phyloP scores from a whole-genome alignment of 805 yeast species.

The Wickerhamomyces rabaulensis region DNA sequence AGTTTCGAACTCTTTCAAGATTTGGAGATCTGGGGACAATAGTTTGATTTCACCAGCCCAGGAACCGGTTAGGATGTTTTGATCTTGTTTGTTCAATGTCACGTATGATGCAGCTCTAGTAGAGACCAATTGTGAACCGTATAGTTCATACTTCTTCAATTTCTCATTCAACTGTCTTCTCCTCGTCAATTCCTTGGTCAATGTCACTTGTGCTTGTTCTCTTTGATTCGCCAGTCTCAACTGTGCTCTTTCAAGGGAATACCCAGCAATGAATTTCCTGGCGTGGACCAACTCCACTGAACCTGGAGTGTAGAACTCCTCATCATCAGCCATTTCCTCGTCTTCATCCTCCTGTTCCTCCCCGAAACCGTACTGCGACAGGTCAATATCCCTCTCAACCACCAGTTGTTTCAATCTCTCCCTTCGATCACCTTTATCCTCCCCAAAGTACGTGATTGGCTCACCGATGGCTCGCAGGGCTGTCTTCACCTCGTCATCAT shows the following conservation, averaged over 20 bases:
- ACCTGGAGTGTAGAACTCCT: conserved; percentile 86
- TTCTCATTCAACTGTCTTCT: conserved; percentile 38
- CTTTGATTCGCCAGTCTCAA: conserved; percentile 34
- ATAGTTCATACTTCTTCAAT: conserved; percentile 35
- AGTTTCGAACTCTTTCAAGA: conserved; percentile 24
- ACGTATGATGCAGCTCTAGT: conserved; percentile 64
- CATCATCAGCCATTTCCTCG: conserved; percentile 53
- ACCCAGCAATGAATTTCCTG: conserved; percentile 45
- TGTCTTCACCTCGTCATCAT: conserved; percentile 56
- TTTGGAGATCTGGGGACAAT: conserved; percentile 36
- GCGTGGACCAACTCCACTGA: conserved; percentile 43
- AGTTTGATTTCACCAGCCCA: conserved; percentile 76
- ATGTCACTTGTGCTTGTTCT: conserved; percentile 27
- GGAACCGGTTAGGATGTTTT: conserved; percentile 58
- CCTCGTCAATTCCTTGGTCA: conserved; percentile 37
- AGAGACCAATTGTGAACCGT: conserved; percentile 69
- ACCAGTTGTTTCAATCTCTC: conserved; percentile 48
- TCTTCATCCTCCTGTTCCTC: conserved; percentile 23
- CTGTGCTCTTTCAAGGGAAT: conserved; percentile 44
- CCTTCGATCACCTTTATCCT: conserved; percentile 56
- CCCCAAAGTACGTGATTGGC: conserved; percentile 54
- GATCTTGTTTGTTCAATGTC: conserved; percentile 34
- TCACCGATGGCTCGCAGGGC: conserved; percentile 45
- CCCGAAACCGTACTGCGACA: conserved; percentile 5
- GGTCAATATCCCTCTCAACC: conserved; percentile 25